These are phyloP conservation scores for Oemleria cerasiformis DNA, from an alignment of 306 rosid genomes.

Conservation along the genomic window DNA sequence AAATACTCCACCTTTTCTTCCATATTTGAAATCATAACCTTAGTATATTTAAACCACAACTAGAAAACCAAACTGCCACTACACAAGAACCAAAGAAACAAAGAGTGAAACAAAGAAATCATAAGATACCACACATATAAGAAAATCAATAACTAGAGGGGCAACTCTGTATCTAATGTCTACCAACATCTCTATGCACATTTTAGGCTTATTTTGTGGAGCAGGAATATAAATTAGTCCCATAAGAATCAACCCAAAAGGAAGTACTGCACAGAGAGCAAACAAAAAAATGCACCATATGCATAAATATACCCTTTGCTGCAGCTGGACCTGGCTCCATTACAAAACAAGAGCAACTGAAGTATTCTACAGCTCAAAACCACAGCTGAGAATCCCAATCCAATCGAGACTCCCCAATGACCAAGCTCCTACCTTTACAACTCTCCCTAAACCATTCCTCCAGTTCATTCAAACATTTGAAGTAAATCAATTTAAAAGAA, in stretches of 20 bases:
- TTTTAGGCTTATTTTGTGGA: background rate
- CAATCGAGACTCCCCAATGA: slow-evolving; percentile 33
- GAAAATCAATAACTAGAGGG: background rate
- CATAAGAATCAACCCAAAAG: background rate
- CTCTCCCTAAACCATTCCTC: slow-evolving; percentile 57
- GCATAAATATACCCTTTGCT: slow-evolving; percentile 19
- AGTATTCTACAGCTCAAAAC: too few species aligned
- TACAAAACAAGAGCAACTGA: too few species aligned
- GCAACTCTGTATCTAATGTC: background rate
- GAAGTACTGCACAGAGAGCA: too few species aligned
- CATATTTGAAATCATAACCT: too few species aligned
- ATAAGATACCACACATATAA: too few species aligned
- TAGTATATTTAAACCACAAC: too few species aligned
- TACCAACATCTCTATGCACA: background rate
- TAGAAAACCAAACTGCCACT: too few species aligned
- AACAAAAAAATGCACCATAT: background rate
- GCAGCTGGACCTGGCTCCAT: slow-evolving; percentile 3
- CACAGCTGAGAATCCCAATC: slow-evolving; percentile 26
- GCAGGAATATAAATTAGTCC: background rate
- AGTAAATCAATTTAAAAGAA: slow-evolving; percentile 54
- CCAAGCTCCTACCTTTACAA: slow-evolving; percentile 33
- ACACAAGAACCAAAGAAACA: too few species aligned
- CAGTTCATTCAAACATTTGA: slow-evolving; percentile 59
- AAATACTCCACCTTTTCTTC: too few species aligned
- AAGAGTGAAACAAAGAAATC: too few species aligned